Evolutionary conservation across 2,329 filamentous ascomycete species (phyloP).

Genomic region (Saccharata proteae): DNA sequence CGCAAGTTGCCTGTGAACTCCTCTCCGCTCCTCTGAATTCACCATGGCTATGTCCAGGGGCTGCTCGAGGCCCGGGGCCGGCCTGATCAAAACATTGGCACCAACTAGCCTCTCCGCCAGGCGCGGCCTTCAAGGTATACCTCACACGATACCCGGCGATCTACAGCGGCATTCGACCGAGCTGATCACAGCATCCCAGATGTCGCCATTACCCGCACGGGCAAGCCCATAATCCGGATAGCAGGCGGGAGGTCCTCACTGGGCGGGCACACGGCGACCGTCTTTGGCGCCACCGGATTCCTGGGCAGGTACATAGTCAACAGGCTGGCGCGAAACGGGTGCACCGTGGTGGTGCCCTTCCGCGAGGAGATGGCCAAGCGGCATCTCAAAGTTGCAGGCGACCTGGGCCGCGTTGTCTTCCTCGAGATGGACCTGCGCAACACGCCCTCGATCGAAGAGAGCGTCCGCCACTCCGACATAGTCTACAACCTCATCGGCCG

Average conservation of each 20-base stretch:
- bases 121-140: too few species aligned
- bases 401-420: slow-evolving; percentile 81
- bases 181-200: slow-evolving; percentile 46
- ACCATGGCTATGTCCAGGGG: slow-evolving; percentile 28
- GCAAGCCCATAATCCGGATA: slow-evolving; percentile 83
- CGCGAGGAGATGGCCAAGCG: slow-evolving; percentile 97
- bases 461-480: slow-evolving; percentile 90
- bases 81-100: slow-evolving; percentile 21
- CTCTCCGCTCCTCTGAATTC: slow-evolving; percentile 24
- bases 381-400: slow-evolving; percentile 90
- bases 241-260: slow-evolving; percentile 68
- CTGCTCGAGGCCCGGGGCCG: slow-evolving; percentile 26
- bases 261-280: slow-evolving; percentile 78
- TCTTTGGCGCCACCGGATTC: slow-evolving; percentile 95
- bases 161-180: too few species aligned
- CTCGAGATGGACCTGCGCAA: slow-evolving; percentile 92
- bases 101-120: slow-evolving; percentile 15
- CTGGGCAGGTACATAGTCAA: slow-evolving; percentile 96
- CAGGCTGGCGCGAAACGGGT: slow-evolving; percentile 82
- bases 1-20: slow-evolving; percentile 31
- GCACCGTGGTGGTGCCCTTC: slow-evolving; percentile 84
- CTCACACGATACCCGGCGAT: too few species aligned
- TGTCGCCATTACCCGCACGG: slow-evolving; percentile 85
- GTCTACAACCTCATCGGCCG: slow-evolving; percentile 94
- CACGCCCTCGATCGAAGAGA: slow-evolving; percentile 90